phyloP scores from a whole-genome alignment of 1,139 yeast species.

The Saccharomyces hybrid region DNA sequence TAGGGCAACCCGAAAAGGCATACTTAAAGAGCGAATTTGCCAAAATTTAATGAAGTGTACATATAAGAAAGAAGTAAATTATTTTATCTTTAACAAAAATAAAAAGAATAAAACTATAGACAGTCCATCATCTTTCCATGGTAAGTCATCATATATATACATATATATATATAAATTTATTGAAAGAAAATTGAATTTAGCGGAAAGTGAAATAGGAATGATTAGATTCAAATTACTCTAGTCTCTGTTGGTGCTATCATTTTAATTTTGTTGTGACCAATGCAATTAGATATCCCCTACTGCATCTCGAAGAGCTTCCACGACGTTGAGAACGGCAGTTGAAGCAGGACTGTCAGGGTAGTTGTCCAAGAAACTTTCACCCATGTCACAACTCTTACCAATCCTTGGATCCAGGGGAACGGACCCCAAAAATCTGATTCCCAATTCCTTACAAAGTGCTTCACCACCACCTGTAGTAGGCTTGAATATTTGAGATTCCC shows the following conservation, averaged over 20 bases:
- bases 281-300: constrained; percentile 25
- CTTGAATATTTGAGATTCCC: constrained; percentile 82
- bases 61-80: neutral
- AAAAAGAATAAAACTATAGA: neutral
- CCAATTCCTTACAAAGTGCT: constrained; percentile 69
- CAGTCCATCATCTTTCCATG: neutral
- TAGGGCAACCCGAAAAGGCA: constrained; percentile 23
- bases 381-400: constrained; percentile 80
- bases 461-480: constrained; percentile 97
- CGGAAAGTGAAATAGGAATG: too few species aligned
- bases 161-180: neutral
- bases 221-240: neutral
- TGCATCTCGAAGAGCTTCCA: constrained; percentile 42
- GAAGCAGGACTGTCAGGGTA: constrained; percentile 94
- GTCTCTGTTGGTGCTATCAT: neutral
- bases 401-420: constrained; percentile 96
- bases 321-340: constrained; percentile 75
- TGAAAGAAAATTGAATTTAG: too few species aligned
- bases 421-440: constrained; percentile 73
- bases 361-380: constrained; percentile 75
- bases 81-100: neutral
- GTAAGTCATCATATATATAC: neutral
- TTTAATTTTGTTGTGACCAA: neutral
- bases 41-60: neutral
- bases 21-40: constrained; percentile 11